Evolutionary conservation across 371 early-diverging fungal species (phyloP).

Genomic region (Mucor saturninus): DNA sequence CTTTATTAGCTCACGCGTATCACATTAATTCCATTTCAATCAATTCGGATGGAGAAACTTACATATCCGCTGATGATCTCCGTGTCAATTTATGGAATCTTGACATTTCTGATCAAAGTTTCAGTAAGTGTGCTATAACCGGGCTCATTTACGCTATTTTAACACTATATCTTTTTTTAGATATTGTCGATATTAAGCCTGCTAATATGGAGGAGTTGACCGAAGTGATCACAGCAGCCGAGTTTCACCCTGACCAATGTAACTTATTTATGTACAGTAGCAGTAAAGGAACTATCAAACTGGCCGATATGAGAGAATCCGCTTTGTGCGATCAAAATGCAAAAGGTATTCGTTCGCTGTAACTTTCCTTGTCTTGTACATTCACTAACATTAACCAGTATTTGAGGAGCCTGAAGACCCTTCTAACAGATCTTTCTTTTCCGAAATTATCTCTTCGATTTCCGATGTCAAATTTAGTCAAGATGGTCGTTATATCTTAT

Average conservation of each 20-base stretch:
- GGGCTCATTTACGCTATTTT: neutral
- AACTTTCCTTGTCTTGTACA: neutral
- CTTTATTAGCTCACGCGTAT: constrained; percentile 81
- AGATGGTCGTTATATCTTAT: constrained; percentile 96
- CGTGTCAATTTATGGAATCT: constrained; percentile 94
- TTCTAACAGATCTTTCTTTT: constrained; percentile 93
- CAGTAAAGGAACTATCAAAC: constrained; percentile 88
- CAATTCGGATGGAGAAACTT: constrained; percentile 90
- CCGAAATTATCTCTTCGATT: constrained; percentile 97
- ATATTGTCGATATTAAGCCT: constrained; percentile 96
- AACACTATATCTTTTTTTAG: constrained; percentile 35
- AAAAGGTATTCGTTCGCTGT: constrained; percentile 49
- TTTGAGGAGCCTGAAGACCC: constrained; percentile 97
- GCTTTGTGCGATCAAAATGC: constrained; percentile 87
- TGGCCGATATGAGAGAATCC: constrained; percentile 88
- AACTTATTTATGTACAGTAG: constrained; percentile 91
- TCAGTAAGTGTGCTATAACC: constrained; percentile 43
- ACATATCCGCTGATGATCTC: constrained; percentile 94
- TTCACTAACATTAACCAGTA: constrained; percentile 52
- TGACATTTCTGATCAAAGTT: constrained; percentile 86
- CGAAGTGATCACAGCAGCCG: constrained; percentile 94
- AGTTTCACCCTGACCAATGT: constrained; percentile 89
- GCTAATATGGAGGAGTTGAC: constrained; percentile 94
- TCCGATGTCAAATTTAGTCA: constrained; percentile 95
- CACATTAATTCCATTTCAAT: constrained; percentile 95